phyloP scores from a whole-genome alignment of 2,329 filamentous ascomycete genomes.

The Trichoderma hamatum region DNA sequence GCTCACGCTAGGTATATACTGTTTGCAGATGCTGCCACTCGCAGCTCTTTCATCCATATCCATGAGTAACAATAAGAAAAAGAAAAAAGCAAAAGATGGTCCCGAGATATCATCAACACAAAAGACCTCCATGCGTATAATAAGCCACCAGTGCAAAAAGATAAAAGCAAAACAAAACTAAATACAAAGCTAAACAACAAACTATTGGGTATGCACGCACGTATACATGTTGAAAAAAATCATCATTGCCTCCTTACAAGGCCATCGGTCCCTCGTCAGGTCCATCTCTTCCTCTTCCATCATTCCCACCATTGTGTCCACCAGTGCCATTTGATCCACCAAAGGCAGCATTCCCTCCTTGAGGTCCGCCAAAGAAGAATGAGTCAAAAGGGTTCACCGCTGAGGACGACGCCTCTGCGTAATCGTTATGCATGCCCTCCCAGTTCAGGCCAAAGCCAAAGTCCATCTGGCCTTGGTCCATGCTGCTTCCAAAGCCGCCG shows the following conservation, averaged over 20 bases:
- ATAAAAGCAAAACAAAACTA: background rate
- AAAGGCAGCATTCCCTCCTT: slow-evolving; percentile 37
- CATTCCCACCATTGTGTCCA: slow-evolving; percentile 2
- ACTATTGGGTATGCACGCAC: slow-evolving; percentile 5
- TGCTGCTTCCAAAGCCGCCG: slow-evolving; percentile 37
- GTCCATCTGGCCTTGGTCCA: slow-evolving; percentile 58
- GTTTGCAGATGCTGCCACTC: background rate
- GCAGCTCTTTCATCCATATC: background rate
- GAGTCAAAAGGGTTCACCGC: slow-evolving; percentile 71
- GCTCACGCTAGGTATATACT: background rate
- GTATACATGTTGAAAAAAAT: background rate
- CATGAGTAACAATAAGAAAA: background rate
- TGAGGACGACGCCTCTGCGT: slow-evolving; percentile 58
- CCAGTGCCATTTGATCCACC: slow-evolving; percentile 29
- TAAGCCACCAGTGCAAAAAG: background rate
- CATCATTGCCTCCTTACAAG: background rate
- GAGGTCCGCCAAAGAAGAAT: slow-evolving; percentile 69
- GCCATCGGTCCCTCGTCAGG: background rate
- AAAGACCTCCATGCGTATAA: background rate
- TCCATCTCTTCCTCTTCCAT: background rate
- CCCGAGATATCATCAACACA: background rate
- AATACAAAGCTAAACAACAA: background rate
- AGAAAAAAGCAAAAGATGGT: background rate
- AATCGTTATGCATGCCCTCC: slow-evolving; percentile 66
- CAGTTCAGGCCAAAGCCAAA: slow-evolving; percentile 69